Percentiles rank a stretch among this genome's conserved stretches.
These are phyloP conservation scores for Chalciporus chontae DNA, from an alignment of 768 basidiomycete species.

Conservation along the genomic window DNA sequence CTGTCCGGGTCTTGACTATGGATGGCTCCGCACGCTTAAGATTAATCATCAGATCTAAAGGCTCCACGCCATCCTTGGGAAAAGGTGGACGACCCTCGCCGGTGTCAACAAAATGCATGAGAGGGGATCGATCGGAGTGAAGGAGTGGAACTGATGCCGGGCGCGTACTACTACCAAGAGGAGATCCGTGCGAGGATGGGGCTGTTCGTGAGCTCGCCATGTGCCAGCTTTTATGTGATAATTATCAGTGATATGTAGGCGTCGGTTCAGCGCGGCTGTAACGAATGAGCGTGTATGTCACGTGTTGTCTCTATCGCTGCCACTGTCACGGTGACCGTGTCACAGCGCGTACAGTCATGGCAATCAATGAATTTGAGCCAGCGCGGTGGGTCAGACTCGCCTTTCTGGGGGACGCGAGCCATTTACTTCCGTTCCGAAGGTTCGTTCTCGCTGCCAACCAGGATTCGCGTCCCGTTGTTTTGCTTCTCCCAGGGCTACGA, in stretches of 20 bases:
- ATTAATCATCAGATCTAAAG: constrained; percentile 59
- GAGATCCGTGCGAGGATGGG: not conserved
- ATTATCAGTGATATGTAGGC: too few species aligned
- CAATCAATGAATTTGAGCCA: too few species aligned
- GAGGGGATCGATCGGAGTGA: constrained; percentile 6
- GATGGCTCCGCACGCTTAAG: constrained; percentile 66
- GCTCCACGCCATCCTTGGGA: constrained; percentile 16
- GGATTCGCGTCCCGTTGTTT: too few species aligned
- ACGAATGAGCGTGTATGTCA: not conserved
- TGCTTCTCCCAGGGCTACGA: too few species aligned
- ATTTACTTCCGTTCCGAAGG: too few species aligned
- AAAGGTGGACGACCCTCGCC: constrained; percentile 1
- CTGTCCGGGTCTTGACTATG: constrained; percentile 77
- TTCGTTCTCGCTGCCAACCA: too few species aligned
- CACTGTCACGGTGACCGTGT: too few species aligned
- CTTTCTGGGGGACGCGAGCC: too few species aligned
- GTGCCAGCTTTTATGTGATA: not conserved
- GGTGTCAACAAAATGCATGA: constrained; percentile 2
- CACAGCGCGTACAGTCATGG: too few species aligned
- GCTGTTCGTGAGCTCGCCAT: not conserved
- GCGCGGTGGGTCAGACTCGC: too few species aligned
- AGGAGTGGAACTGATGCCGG: constrained; percentile 10
- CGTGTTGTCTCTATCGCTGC: too few species aligned
- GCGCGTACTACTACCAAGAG: not conserved
- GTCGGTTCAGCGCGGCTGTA: too few species aligned